Conservation (phyloP, 345 rosid species). For the Brassica rapa region DNA sequence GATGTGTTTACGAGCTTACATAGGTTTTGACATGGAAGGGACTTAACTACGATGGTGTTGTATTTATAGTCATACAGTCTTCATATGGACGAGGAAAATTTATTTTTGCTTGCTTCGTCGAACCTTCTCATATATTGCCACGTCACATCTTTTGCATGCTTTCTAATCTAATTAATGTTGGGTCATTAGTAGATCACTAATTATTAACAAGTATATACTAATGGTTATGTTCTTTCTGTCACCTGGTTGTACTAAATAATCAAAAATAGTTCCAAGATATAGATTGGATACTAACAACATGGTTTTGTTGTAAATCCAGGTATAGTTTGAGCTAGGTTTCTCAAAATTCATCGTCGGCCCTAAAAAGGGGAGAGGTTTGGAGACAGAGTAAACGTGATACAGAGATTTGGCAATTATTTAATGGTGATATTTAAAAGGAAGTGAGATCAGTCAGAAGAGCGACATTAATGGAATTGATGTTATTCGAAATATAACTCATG, state of each 20-base stretch:
- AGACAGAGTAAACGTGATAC: slow-evolving; percentile 14
- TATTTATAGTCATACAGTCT: slow-evolving; percentile 24
- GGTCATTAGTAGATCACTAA: not conserved
- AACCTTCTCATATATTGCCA: not conserved
- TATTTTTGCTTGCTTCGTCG: slow-evolving; percentile 7
- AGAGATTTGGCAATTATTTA: slow-evolving; percentile 26
- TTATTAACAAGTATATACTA: no score
- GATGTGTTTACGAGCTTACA: slow-evolving; percentile 26
- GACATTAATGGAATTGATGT: slow-evolving; percentile 29
- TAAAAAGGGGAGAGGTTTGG: not conserved
- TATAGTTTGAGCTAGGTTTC: not conserved
- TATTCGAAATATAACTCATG: slow-evolving; percentile 33
- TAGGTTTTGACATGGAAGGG: slow-evolving; percentile 16
- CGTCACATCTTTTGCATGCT: no score
- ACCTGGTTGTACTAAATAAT: not conserved
- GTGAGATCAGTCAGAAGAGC: slow-evolving; percentile 2
- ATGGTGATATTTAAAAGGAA: slow-evolving; percentile 4
- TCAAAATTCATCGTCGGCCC: slow-evolving; percentile 18
- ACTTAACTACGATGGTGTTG: not conserved
- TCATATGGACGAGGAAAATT: slow-evolving; percentile 15
- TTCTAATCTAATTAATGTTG: no score
- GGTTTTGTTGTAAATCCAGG: not conserved
- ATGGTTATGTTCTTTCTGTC: slow-evolving; percentile 2
- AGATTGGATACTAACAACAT: not conserved
- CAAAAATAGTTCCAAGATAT: not conserved